These are phyloP conservation scores for Trichophyton benhamiae DNA, from an alignment of 2,329 filamentous ascomycete species.

Conservation along the genomic window DNA sequence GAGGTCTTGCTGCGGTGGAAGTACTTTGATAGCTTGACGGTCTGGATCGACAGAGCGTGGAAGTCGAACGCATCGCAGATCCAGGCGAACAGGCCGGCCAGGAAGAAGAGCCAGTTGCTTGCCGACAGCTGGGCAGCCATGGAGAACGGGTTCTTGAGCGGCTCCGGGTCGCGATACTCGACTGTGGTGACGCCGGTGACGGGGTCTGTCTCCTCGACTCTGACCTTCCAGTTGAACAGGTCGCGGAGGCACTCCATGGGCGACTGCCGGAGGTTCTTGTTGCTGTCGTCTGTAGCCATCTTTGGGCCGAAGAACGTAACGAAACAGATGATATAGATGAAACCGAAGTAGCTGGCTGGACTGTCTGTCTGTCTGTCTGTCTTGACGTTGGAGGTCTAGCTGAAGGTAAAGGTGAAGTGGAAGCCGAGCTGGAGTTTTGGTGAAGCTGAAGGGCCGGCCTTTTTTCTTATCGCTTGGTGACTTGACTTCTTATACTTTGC, in stretches of 20 bases:
- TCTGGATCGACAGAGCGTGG: constrained; percentile 49
- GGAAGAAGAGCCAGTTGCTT: constrained; percentile 62
- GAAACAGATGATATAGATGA: no score
- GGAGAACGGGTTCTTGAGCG: constrained; percentile 56
- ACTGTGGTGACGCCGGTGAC: constrained; percentile 48
- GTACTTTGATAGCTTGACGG: constrained; percentile 40
- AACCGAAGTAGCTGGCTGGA: no score
- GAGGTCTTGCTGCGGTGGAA: constrained; percentile 45
- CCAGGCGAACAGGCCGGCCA: constrained; percentile 64
- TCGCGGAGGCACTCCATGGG: constrained; percentile 53
- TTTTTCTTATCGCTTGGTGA: no score
- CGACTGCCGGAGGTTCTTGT: constrained; percentile 32
- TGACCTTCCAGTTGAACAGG: constrained; percentile 62
- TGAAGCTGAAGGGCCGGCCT: no score
- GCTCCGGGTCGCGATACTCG: constrained; percentile 57
- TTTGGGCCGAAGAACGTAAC: neutral
- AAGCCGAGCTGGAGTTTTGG: no score
- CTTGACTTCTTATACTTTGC: neutral
- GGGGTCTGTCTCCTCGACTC: constrained; percentile 54
- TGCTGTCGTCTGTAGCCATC: neutral
- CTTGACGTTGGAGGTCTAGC: neutral
- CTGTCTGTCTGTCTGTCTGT: neutral
- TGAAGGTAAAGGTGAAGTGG: neutral
- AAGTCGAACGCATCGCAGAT: constrained; percentile 55
- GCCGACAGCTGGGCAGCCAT: constrained; percentile 52